Evolutionary conservation across 371 early-diverging fungal species (phyloP), one percentile per base, ranked within the genome.

Genomic region (Mortierella sp.): DNA sequence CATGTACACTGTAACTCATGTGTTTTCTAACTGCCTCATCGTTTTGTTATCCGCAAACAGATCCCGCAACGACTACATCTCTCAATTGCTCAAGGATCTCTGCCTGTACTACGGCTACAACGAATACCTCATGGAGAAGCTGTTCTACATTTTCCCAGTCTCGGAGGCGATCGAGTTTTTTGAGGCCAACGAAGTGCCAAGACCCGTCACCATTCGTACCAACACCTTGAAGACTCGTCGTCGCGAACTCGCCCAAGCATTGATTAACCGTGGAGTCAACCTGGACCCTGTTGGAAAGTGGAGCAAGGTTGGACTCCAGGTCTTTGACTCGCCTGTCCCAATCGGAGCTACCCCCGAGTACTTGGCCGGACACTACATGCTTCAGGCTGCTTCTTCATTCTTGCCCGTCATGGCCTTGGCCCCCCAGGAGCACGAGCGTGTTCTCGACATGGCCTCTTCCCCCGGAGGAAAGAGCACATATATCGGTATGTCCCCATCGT

Each of bases 401-500:
- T 89, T 99, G 74, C 99, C 99, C 26, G 99, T 99, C 40, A 95
- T 99, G 91, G 95, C 99, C 0, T 88, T 99, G 34, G 98, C 96
- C 16, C 98, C 98, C 47, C 94, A 96, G 85, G 96, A 96, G 68
- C 90, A 96, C 78, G 97, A 99, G 77, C 92, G 94, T 66, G 93
- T 99, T n/a, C 89, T 99, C 41, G 99, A 99, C 88, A 98, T 99
- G 99, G 97, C 98, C 71, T 95, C 99, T 39, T 99, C 99, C n/a
- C 99, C 99, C 9, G 99, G 99, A 70, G 99, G 99, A 82, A 99
- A 99, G 87, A 95, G 97, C 22, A 97, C 98, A 0, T 96, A 98
- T 85, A 96, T 97, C 69, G 88, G 82, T 82, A 77, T 24, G 74
- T 67, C n/a, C 2, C n/a, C 40, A 47, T 29, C 3, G 14, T 68